phyloP scores from a whole-genome alignment of 306 rosid genomes.

The Sesbania bispinosa region DNA sequence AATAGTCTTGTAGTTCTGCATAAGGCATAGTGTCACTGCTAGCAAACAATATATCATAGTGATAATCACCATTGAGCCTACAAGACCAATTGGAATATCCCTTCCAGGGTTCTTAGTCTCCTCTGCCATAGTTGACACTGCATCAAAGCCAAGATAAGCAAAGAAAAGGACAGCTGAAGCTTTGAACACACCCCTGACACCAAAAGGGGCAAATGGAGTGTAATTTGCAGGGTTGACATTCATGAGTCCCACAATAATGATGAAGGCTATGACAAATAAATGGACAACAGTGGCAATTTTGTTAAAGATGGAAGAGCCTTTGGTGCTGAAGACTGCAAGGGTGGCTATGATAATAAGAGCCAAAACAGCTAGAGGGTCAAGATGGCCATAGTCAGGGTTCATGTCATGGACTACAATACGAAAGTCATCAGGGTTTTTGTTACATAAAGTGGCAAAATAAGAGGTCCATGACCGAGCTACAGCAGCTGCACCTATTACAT shows the following conservation, averaged over 20 bases:
- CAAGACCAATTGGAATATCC: conserved; percentile 80
- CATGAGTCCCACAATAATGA: conserved; percentile 56
- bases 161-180: conserved; percentile 76
- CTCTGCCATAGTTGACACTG: conserved; percentile 74
- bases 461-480: conserved; percentile 87
- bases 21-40: conserved; percentile 59
- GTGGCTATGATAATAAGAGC: conserved; percentile 37
- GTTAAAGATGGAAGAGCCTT: conserved; percentile 64
- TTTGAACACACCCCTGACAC: conserved; percentile 47
- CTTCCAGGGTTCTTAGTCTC: conserved; percentile 68
- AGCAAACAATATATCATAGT: conserved; percentile 46
- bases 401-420: conserved; percentile 36
- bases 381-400: conserved; percentile 25
- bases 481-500: conserved; percentile 57
- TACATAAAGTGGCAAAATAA: conserved; percentile 77
- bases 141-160: conserved; percentile 75
- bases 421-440: conserved; percentile 44
- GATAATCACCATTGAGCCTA: too few relatives aligned
- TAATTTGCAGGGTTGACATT: conserved; percentile 58
- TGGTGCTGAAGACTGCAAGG: conserved; percentile 59
- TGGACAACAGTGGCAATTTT: conserved; percentile 71
- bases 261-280: conserved; percentile 44
- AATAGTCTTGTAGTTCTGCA: conserved; percentile 31
- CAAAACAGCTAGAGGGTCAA: conserved; percentile 62
- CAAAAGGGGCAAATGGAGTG: conserved; percentile 32